Conservation (phyloP, 805 yeast species). For the Candida vartiovaarae region DNA sequence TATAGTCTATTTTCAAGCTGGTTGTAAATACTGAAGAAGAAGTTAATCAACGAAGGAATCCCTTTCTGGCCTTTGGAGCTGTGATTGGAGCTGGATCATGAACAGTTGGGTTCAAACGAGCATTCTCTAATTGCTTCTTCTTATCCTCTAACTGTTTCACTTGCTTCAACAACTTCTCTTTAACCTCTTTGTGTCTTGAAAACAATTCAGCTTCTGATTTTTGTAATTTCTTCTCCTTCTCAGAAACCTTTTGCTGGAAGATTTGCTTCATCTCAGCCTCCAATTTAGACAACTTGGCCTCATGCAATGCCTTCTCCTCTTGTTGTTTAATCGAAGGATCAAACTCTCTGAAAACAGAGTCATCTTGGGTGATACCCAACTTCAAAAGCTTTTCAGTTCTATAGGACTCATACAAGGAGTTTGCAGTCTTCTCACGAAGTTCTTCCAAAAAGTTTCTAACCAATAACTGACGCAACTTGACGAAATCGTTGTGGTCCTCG, state of each 20-base stretch:
- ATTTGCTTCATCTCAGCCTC: constrained; percentile 95
- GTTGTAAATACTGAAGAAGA: too few relatives aligned
- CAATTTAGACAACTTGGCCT: constrained; percentile 87
- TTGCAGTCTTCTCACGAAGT: constrained; percentile 77
- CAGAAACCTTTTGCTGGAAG: constrained; percentile 92
- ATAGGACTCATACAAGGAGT: constrained; percentile 76
- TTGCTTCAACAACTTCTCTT: constrained; percentile 85
- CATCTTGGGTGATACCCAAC: constrained; percentile 90
- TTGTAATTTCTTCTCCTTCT: constrained; percentile 95
- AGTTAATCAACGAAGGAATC: constrained; percentile 55
- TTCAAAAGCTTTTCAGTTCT: constrained; percentile 72
- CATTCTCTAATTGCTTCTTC: constrained; percentile 70
- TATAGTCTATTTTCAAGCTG: too few relatives aligned
- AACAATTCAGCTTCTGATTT: constrained; percentile 95
- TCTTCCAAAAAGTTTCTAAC: constrained; percentile 91
- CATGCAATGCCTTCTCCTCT: constrained; percentile 90
- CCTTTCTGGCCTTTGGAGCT: constrained; percentile 62
- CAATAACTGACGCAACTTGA: constrained; percentile 79
- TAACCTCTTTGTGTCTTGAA: constrained; percentile 94
- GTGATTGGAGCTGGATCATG: constrained; percentile 29
- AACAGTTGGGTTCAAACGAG: constrained; percentile 37
- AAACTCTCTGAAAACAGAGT: constrained; percentile 86
- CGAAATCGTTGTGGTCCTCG: constrained; percentile 88
- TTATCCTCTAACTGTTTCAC: constrained; percentile 86
- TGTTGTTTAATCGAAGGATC: constrained; percentile 90